Evolutionary conservation across 2,329 filamentous ascomycete species (phyloP).

Genomic region (Xylaria sp.): DNA sequence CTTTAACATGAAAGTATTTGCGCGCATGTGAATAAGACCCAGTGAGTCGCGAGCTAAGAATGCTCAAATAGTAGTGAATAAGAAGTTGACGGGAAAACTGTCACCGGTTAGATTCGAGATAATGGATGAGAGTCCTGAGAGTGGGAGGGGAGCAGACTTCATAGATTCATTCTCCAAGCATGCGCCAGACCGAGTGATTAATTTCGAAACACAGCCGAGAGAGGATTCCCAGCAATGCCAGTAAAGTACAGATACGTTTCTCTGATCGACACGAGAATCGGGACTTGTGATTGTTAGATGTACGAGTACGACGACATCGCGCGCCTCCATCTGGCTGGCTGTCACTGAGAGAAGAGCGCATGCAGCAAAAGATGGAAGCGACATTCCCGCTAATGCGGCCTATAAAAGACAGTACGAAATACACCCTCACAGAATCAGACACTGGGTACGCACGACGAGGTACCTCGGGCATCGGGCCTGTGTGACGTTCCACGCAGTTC

Average conservation of each 20-base stretch:
- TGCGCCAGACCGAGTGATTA: too few species aligned
- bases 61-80: not conserved
- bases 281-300: too few species aligned
- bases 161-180: too few species aligned
- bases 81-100: not conserved
- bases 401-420: not conserved
- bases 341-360: not conserved
- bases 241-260: too few species aligned
- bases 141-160: not conserved
- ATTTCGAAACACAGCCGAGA: too few species aligned
- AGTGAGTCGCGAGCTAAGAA: not conserved
- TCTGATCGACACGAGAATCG: too few species aligned
- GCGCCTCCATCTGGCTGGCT: too few species aligned
- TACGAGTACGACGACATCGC: too few species aligned
- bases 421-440: not conserved
- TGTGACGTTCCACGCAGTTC: not conserved
- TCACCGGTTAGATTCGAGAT: not conserved
- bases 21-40: not conserved
- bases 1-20: not conserved
- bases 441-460: not conserved
- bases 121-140: not conserved
- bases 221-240: too few species aligned
- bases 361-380: not conserved
- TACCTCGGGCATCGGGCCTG: not conserved
- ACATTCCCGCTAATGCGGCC: not conserved